Evolutionary conservation across 495 filamentous ascomycete species (phyloP), one percentile per base, ranked within the genome.

Genomic region (Penicillium crystallinum): DNA sequence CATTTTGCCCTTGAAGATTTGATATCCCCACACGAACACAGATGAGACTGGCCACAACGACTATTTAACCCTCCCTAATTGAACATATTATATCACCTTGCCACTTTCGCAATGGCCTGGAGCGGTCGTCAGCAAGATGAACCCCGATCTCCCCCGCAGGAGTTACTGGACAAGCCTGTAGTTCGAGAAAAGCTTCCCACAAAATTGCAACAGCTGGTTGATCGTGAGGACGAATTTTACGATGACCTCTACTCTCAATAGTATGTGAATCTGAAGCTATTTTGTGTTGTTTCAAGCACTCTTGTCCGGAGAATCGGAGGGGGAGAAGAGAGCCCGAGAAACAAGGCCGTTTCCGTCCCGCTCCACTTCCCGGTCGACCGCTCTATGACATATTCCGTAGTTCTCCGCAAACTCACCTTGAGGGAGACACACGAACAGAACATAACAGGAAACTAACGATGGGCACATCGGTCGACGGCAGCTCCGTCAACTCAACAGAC

Each of bases 401-500:
- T 3, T 21, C 42, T 31, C 33, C 29, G 19, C 49, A 47, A 31
- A 22, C n/a, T 19, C 14, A 27, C 6, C 43, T 21, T 9, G 12
- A 35, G 21, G 8, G 27, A 53, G 39, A 19, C 22, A 6, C 35
- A 57, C 41, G 40, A 23, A 35, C 7, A 31, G 35, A 46, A 30
- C 10, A 51, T 36, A 44, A 29, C 25, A 5, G 8, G 8, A 29
- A 29, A 52, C 53, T 63, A 53, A 58, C 51, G 6, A 66, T 57
- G 47, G 33, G 36, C 44, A 44, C 57, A 41, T 53, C 57, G 6
- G 10, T 19, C 18, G 14, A 48, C 12, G 29, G 41, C 56, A 95
- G 91, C 66, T 85, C 81, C 17, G 77, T 84, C 21, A 84, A 95
- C 54, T 85, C 90, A 6, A 97, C 90, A 36, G 87, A 96, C 42